These are phyloP conservation scores for Coprinopsis strossmayeri DNA, from an alignment of 768 basidiomycete species.

Conservation along the genomic window DNA sequence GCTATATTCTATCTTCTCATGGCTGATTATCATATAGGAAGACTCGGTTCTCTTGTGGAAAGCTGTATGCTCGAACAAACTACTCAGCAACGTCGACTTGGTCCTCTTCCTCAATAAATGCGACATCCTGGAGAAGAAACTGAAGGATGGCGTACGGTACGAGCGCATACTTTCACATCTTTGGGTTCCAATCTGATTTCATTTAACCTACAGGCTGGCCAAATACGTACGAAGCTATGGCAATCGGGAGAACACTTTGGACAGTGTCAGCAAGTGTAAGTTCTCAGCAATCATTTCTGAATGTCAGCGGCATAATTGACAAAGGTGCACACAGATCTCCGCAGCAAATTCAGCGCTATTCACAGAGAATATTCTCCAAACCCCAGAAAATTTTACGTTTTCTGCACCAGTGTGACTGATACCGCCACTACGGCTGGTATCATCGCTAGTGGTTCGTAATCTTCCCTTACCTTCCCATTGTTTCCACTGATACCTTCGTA, in stretches of 20 bases:
- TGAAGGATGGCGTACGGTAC: constrained; percentile 49
- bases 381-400: constrained; percentile 72
- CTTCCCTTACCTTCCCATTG: not conserved
- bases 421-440: constrained; percentile 69
- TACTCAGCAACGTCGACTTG: constrained; percentile 72
- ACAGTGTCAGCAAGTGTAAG: constrained; percentile 68
- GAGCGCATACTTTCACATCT: constrained; percentile 13
- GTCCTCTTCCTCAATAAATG: constrained; percentile 88
- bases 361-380: constrained; percentile 70
- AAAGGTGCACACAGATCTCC: constrained; percentile 42
- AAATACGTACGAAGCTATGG: constrained; percentile 73
- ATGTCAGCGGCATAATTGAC: not conserved
- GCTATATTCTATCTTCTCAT: constrained; percentile 1
- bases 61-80: constrained; percentile 75
- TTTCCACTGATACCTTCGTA: constrained; percentile 20
- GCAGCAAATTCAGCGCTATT: constrained; percentile 67
- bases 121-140: constrained; percentile 70
- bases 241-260: constrained; percentile 63
- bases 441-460: constrained; percentile 60
- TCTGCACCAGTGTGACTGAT: constrained; percentile 74
- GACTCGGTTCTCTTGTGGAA: constrained; percentile 91
- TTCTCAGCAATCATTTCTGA: constrained; percentile 7
- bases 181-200: constrained; percentile 1
- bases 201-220: constrained; percentile 35
- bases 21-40: constrained; percentile 26